A percentile compares a stretch with the other conserved stretches of the same genome.
Evolutionary conservation across 225 moss, liverwort and hornwort species (phyloP).

Genomic region (Anthoceros angustus): DNA sequence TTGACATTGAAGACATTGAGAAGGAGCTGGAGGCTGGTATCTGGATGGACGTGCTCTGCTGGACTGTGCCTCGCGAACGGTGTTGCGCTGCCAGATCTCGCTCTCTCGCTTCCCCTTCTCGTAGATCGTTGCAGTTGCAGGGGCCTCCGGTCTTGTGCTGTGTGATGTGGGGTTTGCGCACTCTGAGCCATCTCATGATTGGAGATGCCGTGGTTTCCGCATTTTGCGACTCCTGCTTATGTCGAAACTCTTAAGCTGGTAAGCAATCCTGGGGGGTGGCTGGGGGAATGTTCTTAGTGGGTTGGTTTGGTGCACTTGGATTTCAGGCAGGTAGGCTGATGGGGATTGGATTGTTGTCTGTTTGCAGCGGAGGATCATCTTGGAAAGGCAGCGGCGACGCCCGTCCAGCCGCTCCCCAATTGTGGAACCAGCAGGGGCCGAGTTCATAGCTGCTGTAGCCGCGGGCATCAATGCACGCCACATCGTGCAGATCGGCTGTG

Average conservation of each 20-base stretch:
- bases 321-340: conserved; percentile 5
- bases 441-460: conserved; percentile 54
- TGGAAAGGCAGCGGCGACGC: conserved; percentile 36
- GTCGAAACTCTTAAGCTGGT: conserved; percentile 58
- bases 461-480: conserved; percentile 56
- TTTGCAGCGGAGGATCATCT: conserved; percentile 43
- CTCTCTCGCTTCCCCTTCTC: background rate
- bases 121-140: background rate
- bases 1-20: background rate
- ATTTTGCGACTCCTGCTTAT: conserved; percentile 43
- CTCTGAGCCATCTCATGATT: conserved; percentile 4
- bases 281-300: conserved; percentile 9
- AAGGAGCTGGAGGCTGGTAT: background rate
- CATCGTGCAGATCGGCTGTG: conserved; percentile 55
- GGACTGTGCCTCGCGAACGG: conserved; percentile 3
- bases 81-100: background rate
- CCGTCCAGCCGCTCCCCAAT: conserved; percentile 26
- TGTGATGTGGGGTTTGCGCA: conserved; percentile 5
- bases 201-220: conserved; percentile 60
- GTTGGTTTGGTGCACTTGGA: conserved; percentile 13
- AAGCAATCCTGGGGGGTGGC: conserved; percentile 6
- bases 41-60: conserved; percentile 3
- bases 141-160: background rate
- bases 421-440: conserved; percentile 52
- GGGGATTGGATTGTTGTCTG: background rate